Conservation (phyloP, 768 basidiomycete species). For the Tylopilus plumbeoviolaceoides region DNA sequence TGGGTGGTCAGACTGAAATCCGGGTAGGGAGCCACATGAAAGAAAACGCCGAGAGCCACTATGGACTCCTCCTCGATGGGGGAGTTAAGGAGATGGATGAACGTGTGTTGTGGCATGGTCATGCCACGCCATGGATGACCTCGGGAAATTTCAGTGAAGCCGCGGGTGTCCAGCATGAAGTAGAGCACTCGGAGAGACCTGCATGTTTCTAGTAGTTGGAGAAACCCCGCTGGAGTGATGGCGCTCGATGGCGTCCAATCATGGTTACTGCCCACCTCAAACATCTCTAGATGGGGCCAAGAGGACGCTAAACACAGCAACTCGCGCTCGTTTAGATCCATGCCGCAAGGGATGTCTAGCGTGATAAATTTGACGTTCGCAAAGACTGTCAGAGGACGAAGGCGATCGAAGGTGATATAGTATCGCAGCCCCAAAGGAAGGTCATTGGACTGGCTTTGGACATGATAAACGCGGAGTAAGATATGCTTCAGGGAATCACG, state of each 20-base stretch:
- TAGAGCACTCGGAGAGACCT: conserved; percentile 5
- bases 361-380: conserved; percentile 1
- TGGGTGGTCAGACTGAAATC: conserved; percentile 1
- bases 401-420: background rate
- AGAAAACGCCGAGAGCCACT: conserved; percentile 11
- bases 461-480: background rate
- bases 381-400: background rate
- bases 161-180: conserved; percentile 5
- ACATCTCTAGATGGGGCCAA: too few relatives aligned
- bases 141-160: conserved; percentile 6
- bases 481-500: background rate
- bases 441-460: background rate
- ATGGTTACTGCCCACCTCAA: too few relatives aligned
- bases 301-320: too few relatives aligned
- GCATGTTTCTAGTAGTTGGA: conserved; percentile 12
- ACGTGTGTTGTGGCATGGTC: background rate
- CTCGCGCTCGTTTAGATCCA: too few relatives aligned
- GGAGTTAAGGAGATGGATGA: too few relatives aligned
- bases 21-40: conserved; percentile 6
- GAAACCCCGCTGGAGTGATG: conserved; percentile 11
- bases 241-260: too few relatives aligned
- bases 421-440: background rate
- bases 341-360: background rate
- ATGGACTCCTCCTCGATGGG: background rate
- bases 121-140: conserved; percentile 5